Conservation (phyloP, 116 monocot species). For the Phalaenopsis hybrid region DNA sequence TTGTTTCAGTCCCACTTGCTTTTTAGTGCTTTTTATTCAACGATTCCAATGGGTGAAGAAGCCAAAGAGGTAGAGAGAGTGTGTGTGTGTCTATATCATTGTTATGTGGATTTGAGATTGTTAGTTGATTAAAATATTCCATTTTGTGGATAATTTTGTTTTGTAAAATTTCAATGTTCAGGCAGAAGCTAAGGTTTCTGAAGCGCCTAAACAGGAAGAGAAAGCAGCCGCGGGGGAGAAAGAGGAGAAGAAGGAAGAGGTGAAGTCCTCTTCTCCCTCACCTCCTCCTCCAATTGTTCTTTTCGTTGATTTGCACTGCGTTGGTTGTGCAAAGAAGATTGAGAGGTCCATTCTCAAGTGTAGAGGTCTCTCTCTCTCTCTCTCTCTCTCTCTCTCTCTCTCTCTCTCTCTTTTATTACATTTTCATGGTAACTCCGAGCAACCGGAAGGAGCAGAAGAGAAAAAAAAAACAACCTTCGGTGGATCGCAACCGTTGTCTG, state of each 20-base stretch:
- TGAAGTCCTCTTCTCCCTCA: conserved; percentile 25
- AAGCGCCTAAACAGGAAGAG: conserved; percentile 34
- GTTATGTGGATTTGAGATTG: neutral
- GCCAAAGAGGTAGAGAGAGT: conserved; percentile 29
- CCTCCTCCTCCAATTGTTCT: conserved; percentile 47
- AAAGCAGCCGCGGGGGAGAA: conserved; percentile 16
- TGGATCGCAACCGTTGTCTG: too few species aligned
- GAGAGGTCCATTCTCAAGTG: conserved; percentile 58
- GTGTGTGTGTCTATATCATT: neutral
- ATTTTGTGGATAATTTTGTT: neutral
- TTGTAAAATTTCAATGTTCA: neutral
- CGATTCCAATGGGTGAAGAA: conserved; percentile 58
- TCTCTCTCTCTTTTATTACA: neutral
- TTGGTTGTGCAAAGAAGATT: conserved; percentile 79
- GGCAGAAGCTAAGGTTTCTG: conserved; percentile 40
- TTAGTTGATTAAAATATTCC: neutral
- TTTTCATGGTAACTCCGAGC: too few species aligned
- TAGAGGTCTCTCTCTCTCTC: conserved; percentile 38
- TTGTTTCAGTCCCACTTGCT: conserved; percentile 7
- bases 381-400: too few species aligned
- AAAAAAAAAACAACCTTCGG: too few species aligned
- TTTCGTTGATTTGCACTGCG: conserved; percentile 64
- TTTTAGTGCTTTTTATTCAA: neutral
- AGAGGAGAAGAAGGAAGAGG: conserved; percentile 30
- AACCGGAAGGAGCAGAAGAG: too few species aligned